Evolutionary conservation across 208 protist genomes (phyloP).

Genomic region (Leishmania gerbilli): DNA sequence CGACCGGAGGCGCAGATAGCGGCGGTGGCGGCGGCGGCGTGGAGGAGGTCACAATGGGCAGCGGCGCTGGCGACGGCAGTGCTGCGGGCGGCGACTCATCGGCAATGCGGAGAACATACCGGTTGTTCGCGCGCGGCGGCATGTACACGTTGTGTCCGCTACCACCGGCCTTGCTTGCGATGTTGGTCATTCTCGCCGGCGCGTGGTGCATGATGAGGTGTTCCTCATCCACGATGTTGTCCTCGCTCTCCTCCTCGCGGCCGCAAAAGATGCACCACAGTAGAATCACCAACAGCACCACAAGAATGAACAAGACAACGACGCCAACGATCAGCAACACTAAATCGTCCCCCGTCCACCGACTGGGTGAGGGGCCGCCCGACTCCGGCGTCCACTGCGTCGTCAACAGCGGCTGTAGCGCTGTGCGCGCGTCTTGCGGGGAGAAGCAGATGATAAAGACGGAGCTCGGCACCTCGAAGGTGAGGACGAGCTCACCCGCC

Average conservation of each 20-base stretch:
- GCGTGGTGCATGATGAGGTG: conserved; percentile 12
- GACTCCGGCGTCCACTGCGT: conserved; percentile 19
- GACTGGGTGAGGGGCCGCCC: background rate
- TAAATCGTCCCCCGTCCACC: conserved; percentile 61
- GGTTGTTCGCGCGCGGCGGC: conserved; percentile 73
- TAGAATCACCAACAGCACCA: conserved; percentile 65
- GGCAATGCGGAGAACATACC: conserved; percentile 51
- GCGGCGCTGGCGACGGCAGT: conserved; percentile 1
- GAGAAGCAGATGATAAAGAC: conserved; percentile 72
- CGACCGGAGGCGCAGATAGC: background rate
- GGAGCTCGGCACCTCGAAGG: conserved; percentile 33
- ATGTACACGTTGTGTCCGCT: conserved; percentile 41
- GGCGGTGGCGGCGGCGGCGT: background rate
- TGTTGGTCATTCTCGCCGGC: conserved; percentile 1
- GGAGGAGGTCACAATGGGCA: conserved; percentile 8
- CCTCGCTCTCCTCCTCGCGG: conserved; percentile 1
- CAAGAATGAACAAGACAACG: conserved; percentile 71
- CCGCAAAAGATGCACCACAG: conserved; percentile 65
- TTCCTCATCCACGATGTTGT: conserved; percentile 7
- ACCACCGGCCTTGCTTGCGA: background rate
- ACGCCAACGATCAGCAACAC: conserved; percentile 79
- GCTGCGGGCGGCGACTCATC: background rate
- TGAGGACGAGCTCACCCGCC: conserved; percentile 37
- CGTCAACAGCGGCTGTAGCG: conserved; percentile 43
- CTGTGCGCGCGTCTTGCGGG: conserved; percentile 42